Conservation (phyloP, 805 yeast genomes). For the Monosporozyma servazzii region DNA sequence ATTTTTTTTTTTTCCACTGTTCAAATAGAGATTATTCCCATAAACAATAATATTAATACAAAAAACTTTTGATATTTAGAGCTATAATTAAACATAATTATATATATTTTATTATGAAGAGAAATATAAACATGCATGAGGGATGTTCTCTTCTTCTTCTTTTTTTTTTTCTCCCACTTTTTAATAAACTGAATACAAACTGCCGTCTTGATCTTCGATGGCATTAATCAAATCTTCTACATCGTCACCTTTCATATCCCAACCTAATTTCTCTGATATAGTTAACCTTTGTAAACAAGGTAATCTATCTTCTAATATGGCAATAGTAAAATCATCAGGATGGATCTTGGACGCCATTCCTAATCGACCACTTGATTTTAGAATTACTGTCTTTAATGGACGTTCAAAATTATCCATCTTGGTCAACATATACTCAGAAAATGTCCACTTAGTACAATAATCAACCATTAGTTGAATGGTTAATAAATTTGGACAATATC, state of each 20-base stretch:
- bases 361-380: constrained; percentile 78
- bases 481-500: constrained; percentile 64
- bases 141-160: background rate
- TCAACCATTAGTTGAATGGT: constrained; percentile 69
- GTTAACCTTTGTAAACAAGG: constrained; percentile 57
- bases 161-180: background rate
- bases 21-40: background rate
- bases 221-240: constrained; percentile 56
- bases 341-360: constrained; percentile 78
- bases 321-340: constrained; percentile 83
- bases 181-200: constrained; percentile 47
- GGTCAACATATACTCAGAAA: constrained; percentile 38
- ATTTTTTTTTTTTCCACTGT: too few species aligned
- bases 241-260: constrained; percentile 62
- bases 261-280: constrained; percentile 71
- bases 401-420: constrained; percentile 12
- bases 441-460: constrained; percentile 47
- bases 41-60: background rate
- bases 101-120: background rate
- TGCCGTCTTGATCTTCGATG: constrained; percentile 68
- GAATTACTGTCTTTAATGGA: constrained; percentile 47
- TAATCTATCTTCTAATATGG: constrained; percentile 67
- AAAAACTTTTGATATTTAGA: background rate
- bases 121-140: background rate
- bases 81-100: background rate